A percentile compares a stretch with the other conserved stretches of the same genome.
phyloP scores from a whole-genome alignment of 495 filamentous ascomycete genomes.

The Filosporella fistucella region DNA sequence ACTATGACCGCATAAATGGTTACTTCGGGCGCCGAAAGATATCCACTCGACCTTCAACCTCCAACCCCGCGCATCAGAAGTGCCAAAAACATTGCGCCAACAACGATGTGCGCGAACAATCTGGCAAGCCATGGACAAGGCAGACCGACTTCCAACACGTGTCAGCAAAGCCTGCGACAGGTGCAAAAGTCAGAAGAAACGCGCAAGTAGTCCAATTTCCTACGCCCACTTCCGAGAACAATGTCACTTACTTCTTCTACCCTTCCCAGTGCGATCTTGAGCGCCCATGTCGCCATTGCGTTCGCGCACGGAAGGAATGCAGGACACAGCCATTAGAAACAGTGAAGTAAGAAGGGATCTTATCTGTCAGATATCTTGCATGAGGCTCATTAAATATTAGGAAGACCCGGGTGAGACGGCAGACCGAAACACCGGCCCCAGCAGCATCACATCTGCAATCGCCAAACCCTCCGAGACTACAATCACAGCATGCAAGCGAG shows the following conservation, averaged over 20 bases:
- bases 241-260: not conserved
- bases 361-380: no score
- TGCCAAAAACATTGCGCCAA: no score
- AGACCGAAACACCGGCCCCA: not conserved
- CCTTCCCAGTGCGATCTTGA: conserved; percentile 1
- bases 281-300: not conserved
- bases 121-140: not conserved
- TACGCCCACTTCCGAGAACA: not conserved
- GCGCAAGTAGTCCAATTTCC: not conserved
- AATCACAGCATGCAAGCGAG: not conserved
- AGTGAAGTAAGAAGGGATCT: no score
- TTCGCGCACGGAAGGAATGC: not conserved
- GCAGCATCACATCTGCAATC: not conserved
- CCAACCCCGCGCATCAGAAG: no score
- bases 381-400: no score
- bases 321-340: not conserved
- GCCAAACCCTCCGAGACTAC: not conserved
- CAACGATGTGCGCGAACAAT: no score
- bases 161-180: conserved; percentile 4
- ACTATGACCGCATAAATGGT: no score
- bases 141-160: not conserved
- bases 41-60: no score
- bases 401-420: not conserved
- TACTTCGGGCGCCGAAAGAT: no score
- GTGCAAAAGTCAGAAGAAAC: conserved; percentile 5